These are phyloP conservation scores for Calocybe gangraenosa DNA, from an alignment of 768 basidiomycete genomes.

Conservation along the genomic window DNA sequence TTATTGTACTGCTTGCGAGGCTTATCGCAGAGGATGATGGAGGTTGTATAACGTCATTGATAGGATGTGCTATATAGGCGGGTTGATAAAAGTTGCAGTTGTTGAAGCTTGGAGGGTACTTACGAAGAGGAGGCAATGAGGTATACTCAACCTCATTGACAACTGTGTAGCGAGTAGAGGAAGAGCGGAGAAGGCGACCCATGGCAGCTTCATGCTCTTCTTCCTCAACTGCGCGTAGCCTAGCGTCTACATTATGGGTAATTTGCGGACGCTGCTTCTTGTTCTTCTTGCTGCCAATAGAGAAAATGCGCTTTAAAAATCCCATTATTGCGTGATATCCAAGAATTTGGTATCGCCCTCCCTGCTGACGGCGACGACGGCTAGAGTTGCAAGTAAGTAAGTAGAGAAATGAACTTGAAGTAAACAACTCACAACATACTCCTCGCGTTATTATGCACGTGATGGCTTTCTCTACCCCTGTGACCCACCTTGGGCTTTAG, in stretches of 20 bases:
- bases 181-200: constrained; percentile 62
- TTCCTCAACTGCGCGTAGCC: constrained; percentile 29
- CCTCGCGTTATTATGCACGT: constrained; percentile 27
- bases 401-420: constrained; percentile 29
- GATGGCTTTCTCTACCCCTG: constrained; percentile 12
- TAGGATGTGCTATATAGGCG: constrained; percentile 53
- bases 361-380: constrained; percentile 9
- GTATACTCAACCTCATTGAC: constrained; percentile 53
- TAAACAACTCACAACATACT: constrained; percentile 37
- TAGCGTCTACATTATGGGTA: constrained; percentile 21
- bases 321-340: no score
- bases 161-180: constrained; percentile 62
- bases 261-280: constrained; percentile 32
- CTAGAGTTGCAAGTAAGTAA: constrained; percentile 9
- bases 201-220: constrained; percentile 49
- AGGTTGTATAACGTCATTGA: constrained; percentile 49
- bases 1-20: constrained; percentile 46
- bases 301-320: constrained; percentile 67
- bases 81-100: neutral
- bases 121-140: constrained; percentile 67
- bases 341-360: no score
- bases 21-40: constrained; percentile 50
- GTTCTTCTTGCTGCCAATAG: constrained; percentile 60
- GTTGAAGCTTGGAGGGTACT: constrained; percentile 24
- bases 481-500: neutral